Conservation (phyloP, 257 asterid species). For the Lycium ferocissimum region DNA sequence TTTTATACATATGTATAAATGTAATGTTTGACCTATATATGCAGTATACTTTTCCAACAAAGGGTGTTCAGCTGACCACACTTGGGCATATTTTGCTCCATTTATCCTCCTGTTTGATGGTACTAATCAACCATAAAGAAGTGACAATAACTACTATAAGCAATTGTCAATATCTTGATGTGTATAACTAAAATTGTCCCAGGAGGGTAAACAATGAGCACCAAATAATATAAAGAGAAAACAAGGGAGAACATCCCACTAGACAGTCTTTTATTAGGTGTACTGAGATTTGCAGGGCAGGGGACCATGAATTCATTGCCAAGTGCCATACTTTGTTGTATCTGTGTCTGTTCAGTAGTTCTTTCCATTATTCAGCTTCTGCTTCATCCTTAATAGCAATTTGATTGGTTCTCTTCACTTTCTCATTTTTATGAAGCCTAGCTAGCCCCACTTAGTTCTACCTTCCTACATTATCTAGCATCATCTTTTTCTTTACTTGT, state of each 20-base stretch:
- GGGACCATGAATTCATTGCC: slow-evolving; percentile 63
- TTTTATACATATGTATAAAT: too few relatives aligned
- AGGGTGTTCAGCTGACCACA: neutral
- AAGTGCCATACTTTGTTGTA: slow-evolving; percentile 43
- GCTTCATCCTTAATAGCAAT: neutral
- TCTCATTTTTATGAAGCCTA: slow-evolving; percentile 21
- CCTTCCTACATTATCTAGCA: slow-evolving; percentile 11
- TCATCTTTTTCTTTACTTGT: neutral
- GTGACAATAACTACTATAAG: slow-evolving; percentile 73
- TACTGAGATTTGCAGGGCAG: slow-evolving; percentile 59
- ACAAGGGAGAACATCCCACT: slow-evolving; percentile 52
- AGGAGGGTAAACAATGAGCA: slow-evolving; percentile 26
- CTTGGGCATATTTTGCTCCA: neutral
- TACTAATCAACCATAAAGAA: slow-evolving; percentile 66
- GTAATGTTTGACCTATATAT: neutral
- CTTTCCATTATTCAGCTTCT: slow-evolving; percentile 38
- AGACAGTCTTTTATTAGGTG: slow-evolving; percentile 44
- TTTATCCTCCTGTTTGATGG: slow-evolving; percentile 21
- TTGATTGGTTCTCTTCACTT: slow-evolving; percentile 29
- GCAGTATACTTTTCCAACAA: neutral
- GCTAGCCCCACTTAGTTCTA: slow-evolving; percentile 1
- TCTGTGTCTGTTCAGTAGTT: neutral
- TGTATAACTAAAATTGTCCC: slow-evolving; percentile 26
- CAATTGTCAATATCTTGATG: slow-evolving; percentile 65
- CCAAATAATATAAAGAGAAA: neutral